Conservation (phyloP, 176 grass and related monocot species). For the Triticum urartu region DNA sequence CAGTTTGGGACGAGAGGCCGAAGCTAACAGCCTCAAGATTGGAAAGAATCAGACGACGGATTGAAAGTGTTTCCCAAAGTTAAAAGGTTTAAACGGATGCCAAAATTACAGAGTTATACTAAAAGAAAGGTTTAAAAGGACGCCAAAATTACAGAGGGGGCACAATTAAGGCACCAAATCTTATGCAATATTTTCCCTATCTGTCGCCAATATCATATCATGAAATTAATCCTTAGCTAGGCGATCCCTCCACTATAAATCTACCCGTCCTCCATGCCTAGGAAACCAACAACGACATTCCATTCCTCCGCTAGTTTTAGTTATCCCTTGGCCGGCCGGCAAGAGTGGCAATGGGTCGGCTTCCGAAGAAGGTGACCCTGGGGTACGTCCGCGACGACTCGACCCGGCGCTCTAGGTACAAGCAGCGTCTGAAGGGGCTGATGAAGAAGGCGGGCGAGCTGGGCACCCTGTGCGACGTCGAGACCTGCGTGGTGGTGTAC, state of each 20-base stretch:
- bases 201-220: background rate
- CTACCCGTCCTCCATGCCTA: background rate
- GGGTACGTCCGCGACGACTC: conserved; percentile 18
- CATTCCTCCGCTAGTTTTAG: background rate
- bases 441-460: conserved; percentile 45
- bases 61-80: background rate
- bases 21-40: too few species aligned
- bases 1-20: too few species aligned
- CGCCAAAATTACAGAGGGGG: background rate
- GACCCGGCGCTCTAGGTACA: background rate
- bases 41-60: too few species aligned
- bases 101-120: background rate
- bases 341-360: conserved; percentile 22
- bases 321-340: background rate
- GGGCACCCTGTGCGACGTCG: background rate
- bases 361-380: conserved; percentile 27
- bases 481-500: conserved; percentile 29
- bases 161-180: background rate
- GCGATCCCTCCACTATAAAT: background rate
- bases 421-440: conserved; percentile 2
- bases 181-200: background rate
- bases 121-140: background rate
- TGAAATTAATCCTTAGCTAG: too few species aligned
- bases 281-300: background rate
- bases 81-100: background rate